phyloP scores from a whole-genome alignment of 306 rosid genomes.

The Pyrus bretschneideri region DNA sequence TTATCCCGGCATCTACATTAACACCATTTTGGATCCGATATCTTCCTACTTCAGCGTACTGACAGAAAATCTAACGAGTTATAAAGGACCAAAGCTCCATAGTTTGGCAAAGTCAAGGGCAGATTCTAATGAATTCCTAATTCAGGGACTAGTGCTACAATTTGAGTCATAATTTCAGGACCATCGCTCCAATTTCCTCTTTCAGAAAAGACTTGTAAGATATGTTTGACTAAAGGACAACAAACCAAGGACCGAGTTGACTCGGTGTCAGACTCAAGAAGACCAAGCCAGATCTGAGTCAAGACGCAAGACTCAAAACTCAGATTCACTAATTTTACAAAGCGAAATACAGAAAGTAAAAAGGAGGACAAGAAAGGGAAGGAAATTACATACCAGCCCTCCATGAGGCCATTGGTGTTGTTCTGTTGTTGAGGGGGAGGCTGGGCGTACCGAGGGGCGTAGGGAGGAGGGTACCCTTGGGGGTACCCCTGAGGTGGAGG shows the following conservation, averaged over 20 bases:
- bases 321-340: background rate
- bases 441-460: conserved; percentile 76
- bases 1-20: too few species aligned
- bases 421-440: conserved; percentile 56
- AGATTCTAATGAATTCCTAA: too few species aligned
- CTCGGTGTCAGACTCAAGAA: background rate
- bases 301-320: background rate
- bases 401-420: conserved; percentile 38
- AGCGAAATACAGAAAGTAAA: background rate
- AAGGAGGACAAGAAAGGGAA: conserved; percentile 1
- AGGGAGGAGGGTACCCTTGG: conserved; percentile 41
- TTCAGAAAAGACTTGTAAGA: background rate
- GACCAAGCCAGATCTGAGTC: conserved; percentile 33
- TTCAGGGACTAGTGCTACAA: too few species aligned
- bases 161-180: too few species aligned
- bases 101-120: too few species aligned
- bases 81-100: too few species aligned
- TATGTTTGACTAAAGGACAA: background rate
- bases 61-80: too few species aligned
- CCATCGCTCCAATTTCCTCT: too few species aligned
- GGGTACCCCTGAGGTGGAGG: conserved; percentile 44
- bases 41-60: too few species aligned
- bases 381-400: conserved; percentile 59
- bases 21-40: too few species aligned
- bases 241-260: conserved; percentile 9